These are phyloP conservation scores for Sugiyamaella mastotermitis DNA, from an alignment of 805 yeast species.

Conservation along the genomic window DNA sequence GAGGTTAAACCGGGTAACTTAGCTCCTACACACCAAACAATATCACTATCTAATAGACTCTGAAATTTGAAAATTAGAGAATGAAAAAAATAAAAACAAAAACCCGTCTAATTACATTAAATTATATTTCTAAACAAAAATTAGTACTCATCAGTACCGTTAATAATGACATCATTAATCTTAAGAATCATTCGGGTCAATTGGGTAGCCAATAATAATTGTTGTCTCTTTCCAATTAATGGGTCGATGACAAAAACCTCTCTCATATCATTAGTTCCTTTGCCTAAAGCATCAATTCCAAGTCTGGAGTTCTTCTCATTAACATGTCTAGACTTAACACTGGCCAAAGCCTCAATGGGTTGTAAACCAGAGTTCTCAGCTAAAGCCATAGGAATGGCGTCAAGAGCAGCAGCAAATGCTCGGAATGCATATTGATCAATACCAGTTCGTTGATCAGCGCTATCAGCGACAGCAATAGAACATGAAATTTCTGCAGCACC, in stretches of 20 bases:
- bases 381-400: conserved; percentile 84
- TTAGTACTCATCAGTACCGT: conserved; percentile 62
- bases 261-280: conserved; percentile 86
- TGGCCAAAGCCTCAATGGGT: conserved; percentile 84
- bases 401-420: conserved; percentile 87
- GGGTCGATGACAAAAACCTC: conserved; percentile 95
- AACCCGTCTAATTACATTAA: conserved; percentile 1
- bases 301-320: conserved; percentile 61
- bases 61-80: no score
- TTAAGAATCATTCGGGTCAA: conserved; percentile 95
- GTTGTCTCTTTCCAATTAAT: conserved; percentile 94
- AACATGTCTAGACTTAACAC: conserved; percentile 78
- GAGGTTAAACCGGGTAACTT: no score
- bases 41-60: no score
- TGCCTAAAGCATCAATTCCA: conserved; percentile 93
- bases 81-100: no score
- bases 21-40: no score
- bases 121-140: not conserved
- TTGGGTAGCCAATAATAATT: conserved; percentile 91
- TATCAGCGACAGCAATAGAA: conserved; percentile 84
- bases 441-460: conserved; percentile 89
- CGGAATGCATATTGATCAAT: conserved; percentile 98
- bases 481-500: conserved; percentile 97
- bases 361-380: conserved; percentile 97
- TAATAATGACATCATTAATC: conserved; percentile 92